These are phyloP conservation scores for Styphnolobium japonicum DNA, from an alignment of 306 rosid species.

Conservation along the genomic window DNA sequence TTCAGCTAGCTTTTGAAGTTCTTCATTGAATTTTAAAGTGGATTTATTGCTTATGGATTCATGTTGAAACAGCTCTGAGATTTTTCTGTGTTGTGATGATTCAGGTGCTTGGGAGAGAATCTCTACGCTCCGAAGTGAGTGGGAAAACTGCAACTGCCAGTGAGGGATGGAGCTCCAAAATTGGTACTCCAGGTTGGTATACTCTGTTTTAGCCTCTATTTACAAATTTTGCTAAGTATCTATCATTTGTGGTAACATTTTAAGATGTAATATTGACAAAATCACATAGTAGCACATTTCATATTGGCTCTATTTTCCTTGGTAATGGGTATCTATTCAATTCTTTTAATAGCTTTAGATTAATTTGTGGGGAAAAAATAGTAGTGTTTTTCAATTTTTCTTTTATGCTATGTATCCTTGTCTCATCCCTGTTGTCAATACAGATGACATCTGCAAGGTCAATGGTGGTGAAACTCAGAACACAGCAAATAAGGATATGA, in stretches of 20 bases:
- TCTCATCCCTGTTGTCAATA: background rate
- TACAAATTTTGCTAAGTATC: background rate
- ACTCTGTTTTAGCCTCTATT: background rate
- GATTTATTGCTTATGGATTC: background rate
- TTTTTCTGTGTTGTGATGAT: conserved; percentile 9
- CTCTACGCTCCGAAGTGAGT: conserved; percentile 44
- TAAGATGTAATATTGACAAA: background rate
- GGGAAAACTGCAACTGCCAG: conserved; percentile 35
- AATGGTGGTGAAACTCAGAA: conserved; percentile 45
- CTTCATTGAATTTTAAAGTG: background rate
- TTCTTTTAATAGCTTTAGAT: background rate
- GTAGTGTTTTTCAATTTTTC: background rate
- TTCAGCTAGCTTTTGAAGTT: background rate
- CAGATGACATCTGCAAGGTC: conserved; percentile 44
- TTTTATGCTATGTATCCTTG: background rate
- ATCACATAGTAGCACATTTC: background rate
- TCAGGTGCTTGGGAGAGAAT: conserved; percentile 68
- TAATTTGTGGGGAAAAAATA: background rate
- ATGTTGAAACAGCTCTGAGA: conserved; percentile 7
- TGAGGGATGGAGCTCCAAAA: conserved; percentile 44
- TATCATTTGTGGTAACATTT: background rate
- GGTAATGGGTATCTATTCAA: background rate
- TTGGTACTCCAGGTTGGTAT: conserved; percentile 41
- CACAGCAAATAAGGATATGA: conserved; percentile 40
- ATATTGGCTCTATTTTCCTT: background rate